A percentile compares a stretch with the other conserved stretches of the same genome.
phyloP scores from a whole-genome alignment of 2,329 filamentous ascomycete species.

The Hymenoscyphus occultus region DNA sequence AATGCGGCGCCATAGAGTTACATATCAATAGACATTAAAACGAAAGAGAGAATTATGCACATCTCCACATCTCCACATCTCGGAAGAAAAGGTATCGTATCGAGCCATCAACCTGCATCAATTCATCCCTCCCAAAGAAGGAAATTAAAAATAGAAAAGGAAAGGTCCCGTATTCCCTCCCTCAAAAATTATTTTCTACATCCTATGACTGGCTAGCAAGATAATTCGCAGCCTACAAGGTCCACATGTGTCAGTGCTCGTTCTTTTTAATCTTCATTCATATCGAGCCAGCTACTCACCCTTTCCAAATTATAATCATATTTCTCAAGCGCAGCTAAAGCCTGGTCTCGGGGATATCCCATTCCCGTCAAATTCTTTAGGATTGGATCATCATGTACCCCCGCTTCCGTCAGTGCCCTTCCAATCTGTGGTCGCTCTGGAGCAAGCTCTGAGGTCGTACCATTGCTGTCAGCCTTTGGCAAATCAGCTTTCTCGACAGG shows the following conservation, averaged over 20 bases:
- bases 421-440: conserved; percentile 48
- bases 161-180: not conserved
- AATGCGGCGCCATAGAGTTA: conserved; percentile 6
- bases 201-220: conserved; percentile 35
- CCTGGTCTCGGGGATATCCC: conserved; percentile 76
- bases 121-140: not conserved
- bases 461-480: conserved; percentile 25
- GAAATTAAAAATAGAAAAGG: not conserved
- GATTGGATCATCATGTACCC: conserved; percentile 86
- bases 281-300: conserved; percentile 52
- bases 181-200: not conserved
- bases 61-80: not conserved
- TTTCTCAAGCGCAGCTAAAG: conserved; percentile 80
- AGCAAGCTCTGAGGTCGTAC: conserved; percentile 17
- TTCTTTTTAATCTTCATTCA: not conserved
- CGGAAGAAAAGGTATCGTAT: not conserved
- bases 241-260: conserved; percentile 11
- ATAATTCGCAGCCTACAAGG: conserved; percentile 36
- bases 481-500: conserved; percentile 19
- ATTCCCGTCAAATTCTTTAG: conserved; percentile 85
- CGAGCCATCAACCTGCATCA: not conserved
- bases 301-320: conserved; percentile 95
- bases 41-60: not conserved
- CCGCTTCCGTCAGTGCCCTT: conserved; percentile 67
- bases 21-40: conserved; percentile 8